phyloP scores from a whole-genome alignment of 192 early-diverging fungal species.

The Powellomyces hirtus region DNA sequence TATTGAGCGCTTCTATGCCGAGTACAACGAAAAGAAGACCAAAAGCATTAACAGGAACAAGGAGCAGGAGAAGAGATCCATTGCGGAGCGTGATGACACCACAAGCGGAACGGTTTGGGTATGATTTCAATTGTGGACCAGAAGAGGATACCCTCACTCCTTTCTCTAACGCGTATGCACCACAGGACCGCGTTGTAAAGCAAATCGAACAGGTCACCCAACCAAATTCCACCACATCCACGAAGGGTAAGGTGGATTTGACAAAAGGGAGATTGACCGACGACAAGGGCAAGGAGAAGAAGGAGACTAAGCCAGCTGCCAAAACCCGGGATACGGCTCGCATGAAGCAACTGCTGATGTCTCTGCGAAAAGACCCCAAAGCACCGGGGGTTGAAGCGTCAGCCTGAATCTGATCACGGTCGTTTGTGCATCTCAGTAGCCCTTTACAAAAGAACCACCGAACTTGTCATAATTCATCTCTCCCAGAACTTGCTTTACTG shows the following conservation, averaged over 20 bases:
- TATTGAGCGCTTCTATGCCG: constrained; percentile 58
- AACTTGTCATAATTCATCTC: no score
- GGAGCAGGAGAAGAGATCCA: constrained; percentile 38
- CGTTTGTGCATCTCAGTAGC: no score
- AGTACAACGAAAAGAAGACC: constrained; percentile 60
- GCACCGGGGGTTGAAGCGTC: constrained; percentile 38
- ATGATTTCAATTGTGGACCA: background rate
- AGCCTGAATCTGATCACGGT: no score
- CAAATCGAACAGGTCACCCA: constrained; percentile 35
- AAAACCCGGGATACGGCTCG: constrained; percentile 45
- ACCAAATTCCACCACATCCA: constrained; percentile 6
- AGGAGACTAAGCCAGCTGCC: constrained; percentile 12
- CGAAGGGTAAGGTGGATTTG: constrained; percentile 30
- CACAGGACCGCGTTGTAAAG: constrained; percentile 47
- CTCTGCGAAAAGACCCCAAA: constrained; percentile 40
- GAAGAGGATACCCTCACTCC: background rate
- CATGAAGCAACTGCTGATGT: constrained; percentile 49
- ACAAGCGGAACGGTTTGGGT: constrained; percentile 51
- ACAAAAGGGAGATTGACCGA: constrained; percentile 24
- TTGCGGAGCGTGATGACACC: constrained; percentile 28
- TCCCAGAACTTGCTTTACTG: no score
- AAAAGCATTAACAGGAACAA: constrained; percentile 50
- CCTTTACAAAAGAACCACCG: no score
- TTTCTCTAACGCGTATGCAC: background rate
- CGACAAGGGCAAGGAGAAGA: constrained; percentile 28